Evolutionary conservation across 345 rosid species (phyloP), one percentile per base, ranked within the genome.

Genomic region (Rhizophora apiculata): DNA sequence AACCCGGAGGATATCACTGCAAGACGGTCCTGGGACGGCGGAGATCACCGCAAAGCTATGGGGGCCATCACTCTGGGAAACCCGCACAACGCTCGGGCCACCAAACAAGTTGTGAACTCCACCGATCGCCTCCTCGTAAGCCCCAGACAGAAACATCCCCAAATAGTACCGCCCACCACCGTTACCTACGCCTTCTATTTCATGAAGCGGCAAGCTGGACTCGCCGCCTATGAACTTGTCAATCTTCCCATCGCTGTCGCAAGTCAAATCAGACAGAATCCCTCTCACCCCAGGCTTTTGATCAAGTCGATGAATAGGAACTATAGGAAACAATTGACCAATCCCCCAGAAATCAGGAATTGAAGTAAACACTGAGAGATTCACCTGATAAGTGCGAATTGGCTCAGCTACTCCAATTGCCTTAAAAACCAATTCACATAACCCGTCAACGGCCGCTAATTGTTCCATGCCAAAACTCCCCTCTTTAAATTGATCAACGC

Each of bases 121-220:
- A 53, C 99, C 99, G 62, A 96, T 87, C 49, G 98, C 99, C 84
- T 96, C 98, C 84, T 96, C 93, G 32, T 96, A 96, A 73, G 99
- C 99, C 75, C 99, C 99, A 20, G 96, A 98, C 75, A 96, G 81
- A 66, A 96, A 96, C 99, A 96, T 96, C 69, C 99, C 99, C 88
- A 96, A 54, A 70, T 66, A 90, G 80, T 96, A 96, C 61, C 68
- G n/a, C 20, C 82, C 83, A 53, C 82, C 82, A 30, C 65, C 57
- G 18, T 79, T 69, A n/a, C 60, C 62, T 18, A 58, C 68, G 16
- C 77, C 82, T 0, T 81, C 86, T 32, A 95, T 72, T 71, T 90
- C 94, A 68, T 96, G 99, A n/a, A 96, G 84, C 0, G 98, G 98
- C 85, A 96, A 72, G 80, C 87, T 89, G 0, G 94, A 73, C 73